Percentiles rank a stretch among this genome's conserved stretches.
phyloP scores from a whole-genome alignment of 768 basidiomycete genomes.

The Kwoniella botswanensis region DNA sequence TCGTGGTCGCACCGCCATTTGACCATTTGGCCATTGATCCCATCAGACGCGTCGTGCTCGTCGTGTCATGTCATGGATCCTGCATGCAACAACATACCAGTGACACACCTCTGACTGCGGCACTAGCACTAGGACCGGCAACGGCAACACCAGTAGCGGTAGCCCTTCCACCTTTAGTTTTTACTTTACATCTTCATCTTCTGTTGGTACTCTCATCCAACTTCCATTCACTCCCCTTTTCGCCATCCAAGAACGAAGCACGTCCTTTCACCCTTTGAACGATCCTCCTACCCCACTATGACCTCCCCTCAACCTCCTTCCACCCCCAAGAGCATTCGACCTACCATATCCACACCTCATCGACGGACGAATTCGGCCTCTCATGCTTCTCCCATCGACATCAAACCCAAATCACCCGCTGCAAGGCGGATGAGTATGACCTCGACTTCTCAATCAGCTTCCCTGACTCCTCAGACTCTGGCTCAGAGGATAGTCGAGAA shows the following conservation, averaged over 20 bases:
- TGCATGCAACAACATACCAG: slow-evolving; percentile 1
- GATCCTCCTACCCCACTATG: background rate
- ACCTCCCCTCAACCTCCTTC: slow-evolving; percentile 12
- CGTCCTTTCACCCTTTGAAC: background rate
- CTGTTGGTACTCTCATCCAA: background rate
- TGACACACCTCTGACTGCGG: slow-evolving; percentile 3
- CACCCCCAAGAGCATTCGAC: slow-evolving; percentile 5
- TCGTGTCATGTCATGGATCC: background rate
- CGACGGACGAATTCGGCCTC: slow-evolving; percentile 19
- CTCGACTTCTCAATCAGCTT: slow-evolving; percentile 33
- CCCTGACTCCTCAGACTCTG: slow-evolving; percentile 9
- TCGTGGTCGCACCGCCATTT: too few species aligned
- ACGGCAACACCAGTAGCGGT: background rate
- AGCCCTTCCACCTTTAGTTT: too few species aligned
- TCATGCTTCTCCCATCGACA: slow-evolving; percentile 35
- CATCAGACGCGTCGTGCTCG: slow-evolving; percentile 15
- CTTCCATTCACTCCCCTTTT: background rate
- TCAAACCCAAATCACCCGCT: slow-evolving; percentile 36
- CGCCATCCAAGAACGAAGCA: too few species aligned
- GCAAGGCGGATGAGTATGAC: slow-evolving; percentile 43
- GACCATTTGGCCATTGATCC: background rate
- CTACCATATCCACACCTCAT: slow-evolving; percentile 19
- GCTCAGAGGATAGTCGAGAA: slow-evolving; percentile 6
- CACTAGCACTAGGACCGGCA: background rate
- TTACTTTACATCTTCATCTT: too few species aligned